A percentile compares a stretch with the other conserved stretches of the same genome.
These are phyloP conservation scores for Guyanaporus albipodus DNA, from an alignment of 768 basidiomycete genomes.

Conservation along the genomic window DNA sequence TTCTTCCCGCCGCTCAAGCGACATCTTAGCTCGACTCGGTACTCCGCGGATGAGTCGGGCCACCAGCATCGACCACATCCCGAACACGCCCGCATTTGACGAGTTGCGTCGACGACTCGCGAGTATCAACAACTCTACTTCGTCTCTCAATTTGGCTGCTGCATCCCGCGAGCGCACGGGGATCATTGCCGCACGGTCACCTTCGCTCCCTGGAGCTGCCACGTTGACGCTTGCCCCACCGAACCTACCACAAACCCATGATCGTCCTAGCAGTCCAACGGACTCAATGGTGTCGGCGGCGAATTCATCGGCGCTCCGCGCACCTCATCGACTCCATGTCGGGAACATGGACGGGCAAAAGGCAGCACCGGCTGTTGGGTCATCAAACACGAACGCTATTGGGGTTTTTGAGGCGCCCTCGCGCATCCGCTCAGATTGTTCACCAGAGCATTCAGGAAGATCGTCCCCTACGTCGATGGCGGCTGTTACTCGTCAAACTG, in stretches of 20 bases:
- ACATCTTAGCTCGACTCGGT: slow-evolving; percentile 43
- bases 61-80: slow-evolving; percentile 44
- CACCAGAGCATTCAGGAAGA: slow-evolving; percentile 70
- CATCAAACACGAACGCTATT: slow-evolving; percentile 76
- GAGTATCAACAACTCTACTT: slow-evolving; percentile 67
- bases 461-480: slow-evolving; percentile 71
- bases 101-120: slow-evolving; percentile 75
- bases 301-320: slow-evolving; percentile 58
- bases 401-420: slow-evolving; percentile 79
- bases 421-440: slow-evolving; percentile 60
- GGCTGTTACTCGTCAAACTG: slow-evolving; percentile 47
- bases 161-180: slow-evolving; percentile 44
- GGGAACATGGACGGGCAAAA: slow-evolving; percentile 76
- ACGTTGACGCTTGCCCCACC: slow-evolving; percentile 23
- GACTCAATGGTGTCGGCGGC: slow-evolving; percentile 76
- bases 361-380: slow-evolving; percentile 86
- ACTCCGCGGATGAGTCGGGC: slow-evolving; percentile 48
- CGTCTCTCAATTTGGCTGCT: slow-evolving; percentile 50
- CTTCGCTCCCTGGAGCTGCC: slow-evolving; percentile 7
- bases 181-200: slow-evolving; percentile 16
- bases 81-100: slow-evolving; percentile 61
- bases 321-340: slow-evolving; percentile 60
- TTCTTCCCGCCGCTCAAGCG: slow-evolving; percentile 42
- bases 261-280: slow-evolving; percentile 73
- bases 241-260: slow-evolving; percentile 26